Percentiles rank a stretch among this genome's conserved stretches.
phyloP scores from a whole-genome alignment of 345 rosid genomes.

The Atalantia buxifolia region DNA sequence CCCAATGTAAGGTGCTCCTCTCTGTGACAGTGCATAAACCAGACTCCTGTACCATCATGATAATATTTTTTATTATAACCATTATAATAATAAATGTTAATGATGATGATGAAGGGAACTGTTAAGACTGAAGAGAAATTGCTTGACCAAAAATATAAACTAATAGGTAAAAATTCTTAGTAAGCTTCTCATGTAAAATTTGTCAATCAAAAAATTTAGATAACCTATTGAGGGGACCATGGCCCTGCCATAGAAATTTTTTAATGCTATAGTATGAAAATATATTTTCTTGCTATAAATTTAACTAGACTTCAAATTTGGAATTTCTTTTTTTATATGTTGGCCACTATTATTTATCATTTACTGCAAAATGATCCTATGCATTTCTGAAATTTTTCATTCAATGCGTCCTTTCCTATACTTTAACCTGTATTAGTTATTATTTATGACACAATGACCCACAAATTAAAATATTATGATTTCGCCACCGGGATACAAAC shows the following conservation, averaged over 20 bases:
- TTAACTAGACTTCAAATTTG: no score
- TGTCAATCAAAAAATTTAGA: no score
- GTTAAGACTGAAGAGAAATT: no score
- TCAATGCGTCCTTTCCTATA: not conserved
- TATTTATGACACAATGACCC: not conserved
- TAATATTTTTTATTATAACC: not conserved
- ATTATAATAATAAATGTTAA: no score
- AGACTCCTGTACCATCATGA: slow-evolving; percentile 33
- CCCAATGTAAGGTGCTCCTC: slow-evolving; percentile 49
- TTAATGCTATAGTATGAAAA: no score
- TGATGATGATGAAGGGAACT: no score
- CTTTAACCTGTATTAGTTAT: not conserved
- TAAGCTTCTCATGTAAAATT: no score
- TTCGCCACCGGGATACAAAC: not conserved
- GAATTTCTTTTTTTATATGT: not conserved
- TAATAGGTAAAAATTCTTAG: no score
- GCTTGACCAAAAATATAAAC: no score
- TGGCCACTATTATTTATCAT: not conserved
- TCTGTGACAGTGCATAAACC: slow-evolving; percentile 50
- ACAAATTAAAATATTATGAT: not conserved
- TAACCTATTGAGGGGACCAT: no score
- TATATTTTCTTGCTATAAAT: no score
- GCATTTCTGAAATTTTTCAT: not conserved
- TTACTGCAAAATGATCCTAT: not conserved
- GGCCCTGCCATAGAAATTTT: no score